Base-by-base conservation (phyloP, 1,139 yeast genomes). In the Yamadazyma triangularis region DNA sequence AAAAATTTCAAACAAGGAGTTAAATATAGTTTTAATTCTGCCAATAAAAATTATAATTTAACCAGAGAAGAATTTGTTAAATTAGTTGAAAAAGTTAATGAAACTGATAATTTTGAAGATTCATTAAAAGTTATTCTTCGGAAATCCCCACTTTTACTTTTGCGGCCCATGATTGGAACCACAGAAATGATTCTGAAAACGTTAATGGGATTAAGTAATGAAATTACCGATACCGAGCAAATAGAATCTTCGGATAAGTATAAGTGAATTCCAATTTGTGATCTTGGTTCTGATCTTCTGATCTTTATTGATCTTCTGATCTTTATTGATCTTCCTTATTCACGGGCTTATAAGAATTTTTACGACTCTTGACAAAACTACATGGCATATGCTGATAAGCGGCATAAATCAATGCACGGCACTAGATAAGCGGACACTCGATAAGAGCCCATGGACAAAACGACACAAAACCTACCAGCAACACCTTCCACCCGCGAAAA, bases 131-230 rank as follows among this genome's bases (percentile, higher is more conserved):
- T 85, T 0, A 66, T 87, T n/a, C 78, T 84, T 18, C 75, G 73
- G 42, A 86, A 83, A 1, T 77, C 95, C 1, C 96, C 96, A 0
- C 74, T 86, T 14, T 79, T 88, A 7, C 56, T 89, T 12, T 70
- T 89, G 2, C 59, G 96, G 28, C 96, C 97, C 2, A 71, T 87
- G 47, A 88, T 89, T 42, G 97, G 96, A 2, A 88, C 95, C 0
- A 85, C 96, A 0, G 96, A 88, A 51, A 95, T 95, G 0, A 68
- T 89, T 3, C 82, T 91, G 13, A 84, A 79, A 48, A 73, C 95
- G 0, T 61, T 89, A 33, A 71, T 87, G 63, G 97, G 97, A 2
- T 69, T 89, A 7, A 79, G 89, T 25, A 88, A 88, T 51, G 84
- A 81, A 40, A 62, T 88, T 26, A 91, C 85, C 50, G 83, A 91